These are phyloP conservation scores for Posidonia australis DNA, from an alignment of 106 monocot species.

Conservation along the genomic window DNA sequence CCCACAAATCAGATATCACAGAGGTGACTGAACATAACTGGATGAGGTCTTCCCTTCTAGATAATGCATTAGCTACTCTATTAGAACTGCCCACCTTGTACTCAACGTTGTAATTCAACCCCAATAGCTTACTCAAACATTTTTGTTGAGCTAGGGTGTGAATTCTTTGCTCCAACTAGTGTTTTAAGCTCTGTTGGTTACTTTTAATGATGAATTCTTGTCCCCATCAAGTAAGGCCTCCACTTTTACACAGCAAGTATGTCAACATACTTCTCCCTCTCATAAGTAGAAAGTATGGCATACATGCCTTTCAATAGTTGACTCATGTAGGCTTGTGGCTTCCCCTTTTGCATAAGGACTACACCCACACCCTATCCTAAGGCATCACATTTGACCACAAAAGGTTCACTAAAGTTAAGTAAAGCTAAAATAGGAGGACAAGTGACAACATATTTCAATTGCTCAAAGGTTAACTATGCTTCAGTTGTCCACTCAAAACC, in stretches of 20 bases:
- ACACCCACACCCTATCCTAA: background rate
- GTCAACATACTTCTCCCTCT: background rate
- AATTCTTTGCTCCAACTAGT: background rate
- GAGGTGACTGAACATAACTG: too few relatives aligned
- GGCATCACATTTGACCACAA: too few relatives aligned
- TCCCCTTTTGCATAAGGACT: background rate
- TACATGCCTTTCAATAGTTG: background rate
- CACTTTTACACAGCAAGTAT: background rate
- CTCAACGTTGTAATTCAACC: background rate
- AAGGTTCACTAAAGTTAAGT: too few relatives aligned
- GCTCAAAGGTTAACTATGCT: background rate
- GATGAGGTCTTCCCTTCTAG: too few relatives aligned
- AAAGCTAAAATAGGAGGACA: too few relatives aligned
- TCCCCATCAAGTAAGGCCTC: background rate
- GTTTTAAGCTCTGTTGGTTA: background rate
- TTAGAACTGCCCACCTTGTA: too few relatives aligned
- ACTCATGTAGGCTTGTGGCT: background rate
- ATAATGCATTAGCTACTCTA: too few relatives aligned
- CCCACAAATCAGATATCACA: too few relatives aligned
- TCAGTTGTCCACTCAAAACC: background rate
- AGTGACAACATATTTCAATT: too few relatives aligned
- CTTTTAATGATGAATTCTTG: background rate
- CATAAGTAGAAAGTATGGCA: background rate
- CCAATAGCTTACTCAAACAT: background rate
- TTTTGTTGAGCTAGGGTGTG: background rate